Conservation (phyloP, 2,329 filamentous ascomycete species). For the Emericellopsis cladophorae region DNA sequence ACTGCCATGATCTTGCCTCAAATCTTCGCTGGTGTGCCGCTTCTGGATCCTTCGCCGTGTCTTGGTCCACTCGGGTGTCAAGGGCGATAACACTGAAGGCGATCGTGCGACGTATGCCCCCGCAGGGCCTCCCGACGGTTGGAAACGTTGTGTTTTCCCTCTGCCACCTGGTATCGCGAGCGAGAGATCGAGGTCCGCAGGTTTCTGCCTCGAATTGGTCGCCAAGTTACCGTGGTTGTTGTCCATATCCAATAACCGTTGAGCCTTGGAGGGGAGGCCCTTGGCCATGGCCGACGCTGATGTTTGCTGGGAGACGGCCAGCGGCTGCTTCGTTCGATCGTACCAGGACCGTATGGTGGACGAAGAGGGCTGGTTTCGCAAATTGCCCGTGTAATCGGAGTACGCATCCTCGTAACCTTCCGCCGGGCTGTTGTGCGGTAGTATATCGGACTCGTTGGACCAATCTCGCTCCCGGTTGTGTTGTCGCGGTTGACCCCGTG, state of each 20-base stretch:
- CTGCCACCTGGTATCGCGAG: conserved; percentile 22
- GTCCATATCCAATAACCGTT: conserved; percentile 32
- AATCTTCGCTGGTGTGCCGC: conserved; percentile 22
- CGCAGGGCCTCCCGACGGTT: too few species aligned
- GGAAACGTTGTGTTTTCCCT: conserved; percentile 8
- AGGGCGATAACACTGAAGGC: conserved; percentile 26
- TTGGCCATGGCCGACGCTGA: conserved; percentile 46
- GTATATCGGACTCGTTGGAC: conserved; percentile 34
- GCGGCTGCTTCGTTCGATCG: conserved; percentile 40
- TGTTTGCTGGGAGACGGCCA: conserved; percentile 46
- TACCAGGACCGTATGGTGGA: conserved; percentile 46
- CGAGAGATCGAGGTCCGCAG: conserved; percentile 35
- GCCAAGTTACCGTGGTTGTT: conserved; percentile 8
- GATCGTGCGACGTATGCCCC: conserved; percentile 24
- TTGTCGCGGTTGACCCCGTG: conserved; percentile 3
- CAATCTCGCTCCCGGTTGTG: conserved; percentile 14
- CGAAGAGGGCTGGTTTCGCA: conserved; percentile 35
- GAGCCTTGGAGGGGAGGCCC: conserved; percentile 34
- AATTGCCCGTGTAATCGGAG: conserved; percentile 26
- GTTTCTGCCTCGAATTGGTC: conserved; percentile 24
- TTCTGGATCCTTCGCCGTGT: conserved; percentile 16
- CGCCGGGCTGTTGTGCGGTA: conserved; percentile 16
- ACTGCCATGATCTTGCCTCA: conserved; percentile 6
- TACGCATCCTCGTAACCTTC: conserved; percentile 8
- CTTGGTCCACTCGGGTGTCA: conserved; percentile 11